Percentiles rank a stretch among this genome's conserved stretches.
Conservation (phyloP, 1,284 basidiomycete genomes). For the Ustilago sp. region DNA sequence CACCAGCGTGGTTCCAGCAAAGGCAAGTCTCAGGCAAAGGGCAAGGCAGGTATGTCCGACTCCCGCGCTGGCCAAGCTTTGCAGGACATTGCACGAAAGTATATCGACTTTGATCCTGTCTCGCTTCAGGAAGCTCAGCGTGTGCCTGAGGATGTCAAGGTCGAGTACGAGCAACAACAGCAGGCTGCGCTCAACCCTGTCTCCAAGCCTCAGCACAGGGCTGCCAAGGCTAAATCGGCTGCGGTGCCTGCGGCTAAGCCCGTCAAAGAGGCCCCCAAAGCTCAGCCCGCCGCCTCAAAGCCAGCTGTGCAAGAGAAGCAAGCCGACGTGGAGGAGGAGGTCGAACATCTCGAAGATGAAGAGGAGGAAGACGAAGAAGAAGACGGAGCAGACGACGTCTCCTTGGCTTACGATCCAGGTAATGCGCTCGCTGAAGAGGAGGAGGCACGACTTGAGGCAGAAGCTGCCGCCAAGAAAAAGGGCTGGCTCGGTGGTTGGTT, state of each 20-base stretch:
- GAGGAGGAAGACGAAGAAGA: constrained; percentile 33
- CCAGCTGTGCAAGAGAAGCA: constrained; percentile 20
- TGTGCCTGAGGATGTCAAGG: constrained; percentile 35
- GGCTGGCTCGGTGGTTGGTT: constrained; percentile 68
- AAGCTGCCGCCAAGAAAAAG: constrained; percentile 48
- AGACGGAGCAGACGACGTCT: constrained; percentile 30
- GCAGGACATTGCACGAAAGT: constrained; percentile 59
- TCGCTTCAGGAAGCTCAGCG: constrained; percentile 48
- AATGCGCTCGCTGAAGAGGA: constrained; percentile 62
- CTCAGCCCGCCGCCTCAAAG: constrained; percentile 13
- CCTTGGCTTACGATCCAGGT: constrained; percentile 55
- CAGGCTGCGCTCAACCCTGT: constrained; percentile 9
- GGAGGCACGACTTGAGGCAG: constrained; percentile 41
- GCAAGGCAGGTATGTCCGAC: constrained; percentile 31
- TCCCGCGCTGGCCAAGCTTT: constrained; percentile 61
- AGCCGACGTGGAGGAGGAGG: constrained; percentile 23
- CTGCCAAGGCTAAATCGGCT: constrained; percentile 18
- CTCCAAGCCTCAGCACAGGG: constrained; percentile 14
- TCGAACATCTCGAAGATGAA: constrained; percentile 37
- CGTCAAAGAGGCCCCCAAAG: constrained; percentile 1
- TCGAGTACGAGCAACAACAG: constrained; percentile 47
- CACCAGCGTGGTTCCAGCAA: background rate
- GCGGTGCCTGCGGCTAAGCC: constrained; percentile 9
- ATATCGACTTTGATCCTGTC: constrained; percentile 64
- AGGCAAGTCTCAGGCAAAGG: constrained; percentile 10